Base-by-base conservation (phyloP, 331 rosid genomes). In the Acacia concinna region DNA sequence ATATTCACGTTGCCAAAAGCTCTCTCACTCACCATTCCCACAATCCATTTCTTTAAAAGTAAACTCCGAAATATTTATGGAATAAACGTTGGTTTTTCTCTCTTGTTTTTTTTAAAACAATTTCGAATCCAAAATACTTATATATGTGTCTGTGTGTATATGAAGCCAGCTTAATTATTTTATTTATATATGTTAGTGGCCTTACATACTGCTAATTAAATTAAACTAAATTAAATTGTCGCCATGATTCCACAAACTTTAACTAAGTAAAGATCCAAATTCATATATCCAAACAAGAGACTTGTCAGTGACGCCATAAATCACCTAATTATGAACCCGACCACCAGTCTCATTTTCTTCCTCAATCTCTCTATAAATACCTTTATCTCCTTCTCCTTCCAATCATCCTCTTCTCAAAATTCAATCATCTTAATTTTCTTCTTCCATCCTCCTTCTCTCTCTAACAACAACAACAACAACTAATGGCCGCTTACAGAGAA, bases 401-500 rank as follows among this genome's bases (percentile, higher is more conserved):
- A 68, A 76, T 52, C 31, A 51, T 67, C 76, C 85, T 78, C 84
- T 64, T 32, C 47, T 37, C 72, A 35, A 3, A 2, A 46, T n/a
- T 23, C 83, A 78, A 49, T 62, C 71, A 12, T 27, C 47, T 21
- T 5, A 14, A 38, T 6, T 6, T 28, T 52, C 12, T 5, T 18
- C 23, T 32, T 28, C 2, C 35, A 9, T 59, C 32, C 32, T 27
- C 28, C 65, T 28, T 46, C 14, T 27, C 34, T 54, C 13, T 21
- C 63, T 11, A 1, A 9, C 30, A 9, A 10, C 11, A 9, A 56
- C 6, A 0, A 21, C 10, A 56, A 40, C 6, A 40, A 8, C 44
- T 35, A 70, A 90, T 90, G 96, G 85, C 96, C 1, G 88, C 87
- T 44, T 82, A 78, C 84, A 89, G 90, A 83, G 92, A 85, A 73